Evolutionary conservation across 257 asterid species (phyloP).

Genomic region (Solanum gracilifrons): DNA sequence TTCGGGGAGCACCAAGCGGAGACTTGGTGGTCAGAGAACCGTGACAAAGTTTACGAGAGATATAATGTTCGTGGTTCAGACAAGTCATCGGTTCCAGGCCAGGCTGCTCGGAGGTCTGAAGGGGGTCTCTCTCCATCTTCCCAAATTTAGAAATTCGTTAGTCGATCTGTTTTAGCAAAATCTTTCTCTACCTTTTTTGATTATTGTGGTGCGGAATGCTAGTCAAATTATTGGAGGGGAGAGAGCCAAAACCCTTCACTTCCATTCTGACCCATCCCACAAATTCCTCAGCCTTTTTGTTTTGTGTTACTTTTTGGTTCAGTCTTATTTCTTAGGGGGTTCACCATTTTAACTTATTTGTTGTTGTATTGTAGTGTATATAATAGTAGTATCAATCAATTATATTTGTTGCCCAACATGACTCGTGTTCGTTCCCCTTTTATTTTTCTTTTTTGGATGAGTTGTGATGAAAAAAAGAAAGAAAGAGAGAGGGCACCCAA

Average conservation of each 20-base stretch:
- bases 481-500: background rate
- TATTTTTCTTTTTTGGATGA: background rate
- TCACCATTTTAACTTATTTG: background rate
- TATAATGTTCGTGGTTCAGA: conserved; percentile 87
- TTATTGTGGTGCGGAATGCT: background rate
- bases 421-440: background rate
- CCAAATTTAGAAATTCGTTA: conserved; percentile 32
- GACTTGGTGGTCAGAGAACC: conserved; percentile 98
- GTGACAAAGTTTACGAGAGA: conserved; percentile 80
- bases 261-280: background rate
- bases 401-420: conserved; percentile 1
- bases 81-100: conserved; percentile 64
- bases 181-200: background rate
- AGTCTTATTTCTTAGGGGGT: background rate
- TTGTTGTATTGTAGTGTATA: conserved; percentile 15
- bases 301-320: background rate
- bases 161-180: background rate
- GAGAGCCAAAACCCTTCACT: background rate
- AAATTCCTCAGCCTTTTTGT: background rate
- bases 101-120: conserved; percentile 58
- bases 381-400: conserved; percentile 11
- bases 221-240: background rate
- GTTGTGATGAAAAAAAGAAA: background rate
- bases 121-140: conserved; percentile 76
- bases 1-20: conserved; percentile 99